Evolutionary conservation across 345 rosid species (phyloP).

Genomic region (Physaria fendleri): DNA sequence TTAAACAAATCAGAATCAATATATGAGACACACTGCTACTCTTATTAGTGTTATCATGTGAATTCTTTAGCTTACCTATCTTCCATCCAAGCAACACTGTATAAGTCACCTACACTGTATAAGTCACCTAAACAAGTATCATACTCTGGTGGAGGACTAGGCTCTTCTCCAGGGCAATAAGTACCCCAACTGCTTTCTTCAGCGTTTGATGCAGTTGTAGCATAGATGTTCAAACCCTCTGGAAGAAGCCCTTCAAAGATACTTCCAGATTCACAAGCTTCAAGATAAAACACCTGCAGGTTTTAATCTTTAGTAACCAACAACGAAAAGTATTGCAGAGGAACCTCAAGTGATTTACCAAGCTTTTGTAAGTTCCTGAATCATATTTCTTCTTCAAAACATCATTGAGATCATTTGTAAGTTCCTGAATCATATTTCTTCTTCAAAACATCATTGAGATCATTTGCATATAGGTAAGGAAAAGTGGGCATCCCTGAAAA

Average conservation of each 20-base stretch:
- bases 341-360: slow-evolving; percentile 43
- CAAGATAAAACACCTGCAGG: slow-evolving; percentile 89
- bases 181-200: slow-evolving; percentile 98
- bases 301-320: background rate
- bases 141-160: slow-evolving; percentile 86
- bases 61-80: slow-evolving; percentile 55
- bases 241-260: slow-evolving; percentile 98
- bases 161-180: slow-evolving; percentile 90
- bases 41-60: background rate
- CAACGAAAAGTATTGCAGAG: background rate
- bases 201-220: slow-evolving; percentile 92
- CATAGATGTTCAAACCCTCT: slow-evolving; percentile 81
- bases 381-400: slow-evolving; percentile 77
- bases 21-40: background rate
- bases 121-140: slow-evolving; percentile 97
- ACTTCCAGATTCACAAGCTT: slow-evolving; percentile 99
- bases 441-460: slow-evolving; percentile 63
- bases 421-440: slow-evolving; percentile 77
- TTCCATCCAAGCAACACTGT: slow-evolving; percentile 99
- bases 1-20: background rate
- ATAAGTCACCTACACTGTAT: slow-evolving; percentile 96
- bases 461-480: slow-evolving; percentile 76
- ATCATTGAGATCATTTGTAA: slow-evolving; percentile 64
- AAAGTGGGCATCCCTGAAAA: slow-evolving; percentile 89
- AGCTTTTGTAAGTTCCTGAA: slow-evolving; percentile 66